Conservation (phyloP, 164 flowering plant genomes). For the Buxus sempervirens region DNA sequence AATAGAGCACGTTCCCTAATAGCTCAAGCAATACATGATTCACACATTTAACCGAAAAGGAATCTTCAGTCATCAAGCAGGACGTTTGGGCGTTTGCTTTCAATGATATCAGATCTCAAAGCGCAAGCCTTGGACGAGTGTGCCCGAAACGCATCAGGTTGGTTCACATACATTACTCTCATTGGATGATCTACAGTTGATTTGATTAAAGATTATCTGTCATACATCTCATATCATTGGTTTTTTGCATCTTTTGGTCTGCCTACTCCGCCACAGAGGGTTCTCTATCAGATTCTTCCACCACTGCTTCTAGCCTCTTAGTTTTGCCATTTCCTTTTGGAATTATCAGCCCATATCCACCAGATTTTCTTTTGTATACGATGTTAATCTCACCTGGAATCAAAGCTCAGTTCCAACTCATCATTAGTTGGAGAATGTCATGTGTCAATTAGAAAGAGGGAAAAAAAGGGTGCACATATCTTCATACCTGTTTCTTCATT, state of each 20-base stretch:
- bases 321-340: constrained; percentile 67
- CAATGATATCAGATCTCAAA: too few relatives aligned
- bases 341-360: constrained; percentile 91
- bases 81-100: too few relatives aligned
- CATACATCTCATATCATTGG: neutral
- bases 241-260: neutral
- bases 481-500: constrained; percentile 85
- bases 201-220: neutral
- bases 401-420: constrained; percentile 5
- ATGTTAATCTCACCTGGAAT: constrained; percentile 81
- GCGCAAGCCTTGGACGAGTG: too few relatives aligned
- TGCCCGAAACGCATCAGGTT: neutral
- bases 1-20: too few relatives aligned
- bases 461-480: neutral
- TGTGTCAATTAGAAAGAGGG: neutral
- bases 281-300: constrained; percentile 34
- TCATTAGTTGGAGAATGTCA: neutral
- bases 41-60: too few relatives aligned
- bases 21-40: too few relatives aligned
- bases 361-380: constrained; percentile 74
- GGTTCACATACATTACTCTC: neutral
- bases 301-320: constrained; percentile 45
- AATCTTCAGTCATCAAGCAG: too few relatives aligned
- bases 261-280: constrained; percentile 37
- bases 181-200: neutral